A percentile compares a stretch with the other conserved stretches of the same genome.
These are phyloP conservation scores for Saprolegnia parasitica DNA, from an alignment of 352 stramenopile genomes.

Conservation along the genomic window DNA sequence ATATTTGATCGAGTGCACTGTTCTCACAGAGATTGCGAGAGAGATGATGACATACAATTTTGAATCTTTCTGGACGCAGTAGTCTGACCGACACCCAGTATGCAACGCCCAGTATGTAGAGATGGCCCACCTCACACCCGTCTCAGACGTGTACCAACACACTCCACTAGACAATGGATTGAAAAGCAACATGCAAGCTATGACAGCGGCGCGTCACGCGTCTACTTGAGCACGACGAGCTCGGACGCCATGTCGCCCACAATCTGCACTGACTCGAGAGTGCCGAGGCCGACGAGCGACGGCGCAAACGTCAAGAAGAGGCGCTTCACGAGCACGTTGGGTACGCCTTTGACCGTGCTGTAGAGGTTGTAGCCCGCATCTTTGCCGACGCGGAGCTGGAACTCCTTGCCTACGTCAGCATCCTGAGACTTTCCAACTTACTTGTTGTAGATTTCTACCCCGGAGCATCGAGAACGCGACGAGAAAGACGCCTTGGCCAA, in stretches of 20 bases:
- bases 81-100: no score
- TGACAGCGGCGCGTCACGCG: neutral
- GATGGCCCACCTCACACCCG: neutral
- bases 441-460: conserved; percentile 20
- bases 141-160: neutral
- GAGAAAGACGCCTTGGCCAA: conserved; percentile 46
- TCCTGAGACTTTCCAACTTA: conserved; percentile 1
- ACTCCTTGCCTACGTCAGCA: conserved; percentile 3
- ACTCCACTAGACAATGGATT: neutral
- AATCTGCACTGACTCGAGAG: conserved; percentile 16
- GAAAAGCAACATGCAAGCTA: neutral
- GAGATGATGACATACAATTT: no score
- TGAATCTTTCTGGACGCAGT: no score
- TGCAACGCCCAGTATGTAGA: neutral
- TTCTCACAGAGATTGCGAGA: no score
- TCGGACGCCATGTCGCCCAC: conserved; percentile 23
- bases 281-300: conserved; percentile 21
- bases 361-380: conserved; percentile 41
- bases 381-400: conserved; percentile 39
- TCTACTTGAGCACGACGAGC: conserved; percentile 15
- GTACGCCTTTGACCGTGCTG: conserved; percentile 53
- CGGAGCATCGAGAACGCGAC: conserved; percentile 46
- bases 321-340: conserved; percentile 48
- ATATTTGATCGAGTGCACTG: no score
- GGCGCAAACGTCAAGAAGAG: conserved; percentile 38